Evolutionary conservation across 257 asterid species (phyloP), one percentile per base, ranked within the genome.

Genomic region (Rubia yunnanensis): DNA sequence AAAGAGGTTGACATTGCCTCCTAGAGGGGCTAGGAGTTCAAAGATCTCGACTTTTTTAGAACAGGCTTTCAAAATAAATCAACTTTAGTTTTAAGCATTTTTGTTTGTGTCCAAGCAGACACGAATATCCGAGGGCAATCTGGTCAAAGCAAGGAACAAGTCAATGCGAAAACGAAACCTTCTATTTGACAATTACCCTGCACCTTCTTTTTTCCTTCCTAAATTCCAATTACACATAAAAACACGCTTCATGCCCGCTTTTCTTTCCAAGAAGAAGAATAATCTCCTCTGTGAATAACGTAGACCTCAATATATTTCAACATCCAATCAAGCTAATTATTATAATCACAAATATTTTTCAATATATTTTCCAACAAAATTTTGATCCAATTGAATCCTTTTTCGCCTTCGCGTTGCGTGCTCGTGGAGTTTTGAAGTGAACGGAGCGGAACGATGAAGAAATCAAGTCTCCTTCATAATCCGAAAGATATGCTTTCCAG

Each of bases 401-500:
- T n/a, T n/a, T n/a, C n/a, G n/a, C 23, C 54, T 48, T 48, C 54
- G 9, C 4, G 39, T 15, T 11, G 62, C 38, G 41, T 6, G 23
- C 13, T 31, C n/a, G 18, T 34, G 46, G 18, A 32, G 46, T 48
- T 41, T 60, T 23, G 48, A 60, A 60, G 38, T 31, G 22, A 56
- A 31, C 50, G 23, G 50, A 56, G 35, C 50, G 23, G 50, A 26
- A 22, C 22, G n/a, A 91, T 86, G 96, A 88, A 77, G 91, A 86
- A 86, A 78, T 78, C 97, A 17, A 91, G 79, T 73, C 75, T 91
- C 67, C 68, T 88, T 73, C 90, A 82, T 74, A 82, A 66, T 50
- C 84, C 95, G 7, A 86, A 86, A 79, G 95, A 84, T 26, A 76
- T 85, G 86, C 79, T 92, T 30, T 78, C 84, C 64, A 81, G 81